phyloP scores from a whole-genome alignment of 2,329 filamentous ascomycete species.

The Colletotrichum noveboracense region DNA sequence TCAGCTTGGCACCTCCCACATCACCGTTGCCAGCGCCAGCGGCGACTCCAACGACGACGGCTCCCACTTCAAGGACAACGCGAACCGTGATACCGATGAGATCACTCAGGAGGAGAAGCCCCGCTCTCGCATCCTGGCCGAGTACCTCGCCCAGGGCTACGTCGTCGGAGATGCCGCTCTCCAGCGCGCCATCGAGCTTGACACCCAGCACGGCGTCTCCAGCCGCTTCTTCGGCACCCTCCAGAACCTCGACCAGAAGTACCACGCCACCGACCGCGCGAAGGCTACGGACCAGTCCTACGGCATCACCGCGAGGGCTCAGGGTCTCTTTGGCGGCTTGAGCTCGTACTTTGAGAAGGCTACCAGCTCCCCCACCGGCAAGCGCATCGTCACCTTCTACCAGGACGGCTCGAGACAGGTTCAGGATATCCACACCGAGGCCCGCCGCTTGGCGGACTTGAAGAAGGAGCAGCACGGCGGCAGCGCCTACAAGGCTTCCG shows the following conservation, averaged over 20 bases:
- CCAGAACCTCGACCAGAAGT: conserved; percentile 79
- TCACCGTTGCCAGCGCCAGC: conserved; percentile 72
- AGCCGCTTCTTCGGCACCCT: conserved; percentile 80
- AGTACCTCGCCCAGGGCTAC: conserved; percentile 97
- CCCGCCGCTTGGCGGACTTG: conserved; percentile 83
- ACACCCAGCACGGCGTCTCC: conserved; percentile 88
- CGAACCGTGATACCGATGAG: conserved; percentile 67
- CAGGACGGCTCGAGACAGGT: conserved; percentile 85
- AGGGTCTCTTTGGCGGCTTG: conserved; percentile 67
- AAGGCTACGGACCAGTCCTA: conserved; percentile 85
- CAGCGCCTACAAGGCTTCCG: conserved; percentile 63
- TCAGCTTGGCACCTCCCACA: conserved; percentile 85
- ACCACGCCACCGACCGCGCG: conserved; percentile 86
- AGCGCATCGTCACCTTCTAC: conserved; percentile 90
- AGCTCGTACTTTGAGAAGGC: conserved; percentile 96
- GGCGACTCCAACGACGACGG: conserved; percentile 68
- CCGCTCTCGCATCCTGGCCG: conserved; percentile 87
- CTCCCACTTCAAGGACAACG: conserved; percentile 58
- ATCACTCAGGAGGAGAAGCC: conserved; percentile 98
- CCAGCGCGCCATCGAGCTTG: conserved; percentile 83
- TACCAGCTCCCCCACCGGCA: conserved; percentile 82
- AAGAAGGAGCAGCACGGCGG: conserved; percentile 73
- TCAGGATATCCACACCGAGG: conserved; percentile 91
- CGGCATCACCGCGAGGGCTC: conserved; percentile 77
- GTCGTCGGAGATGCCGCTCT: conserved; percentile 77